These are phyloP conservation scores for Astraeus odoratus DNA, from an alignment of 768 basidiomycete genomes.

Conservation along the genomic window DNA sequence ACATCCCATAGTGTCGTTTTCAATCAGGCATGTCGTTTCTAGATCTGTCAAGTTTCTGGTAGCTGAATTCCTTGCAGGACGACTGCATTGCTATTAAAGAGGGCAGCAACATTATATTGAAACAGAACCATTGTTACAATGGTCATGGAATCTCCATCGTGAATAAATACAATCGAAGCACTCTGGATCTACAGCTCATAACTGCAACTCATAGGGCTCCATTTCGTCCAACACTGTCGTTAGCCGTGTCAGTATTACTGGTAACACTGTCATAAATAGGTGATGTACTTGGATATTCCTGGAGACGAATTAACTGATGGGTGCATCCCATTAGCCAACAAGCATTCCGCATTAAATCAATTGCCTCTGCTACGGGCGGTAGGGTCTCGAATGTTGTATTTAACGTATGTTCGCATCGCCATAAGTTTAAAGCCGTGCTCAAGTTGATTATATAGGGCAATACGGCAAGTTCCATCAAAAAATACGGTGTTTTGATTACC, in stretches of 20 bases:
- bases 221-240: slow-evolving; percentile 42
- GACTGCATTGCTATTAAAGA: slow-evolving; percentile 54
- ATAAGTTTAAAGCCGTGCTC: not conserved
- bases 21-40: slow-evolving; percentile 16
- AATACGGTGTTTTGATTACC: slow-evolving; percentile 56
- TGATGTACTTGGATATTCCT: slow-evolving; percentile 9
- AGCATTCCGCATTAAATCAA: slow-evolving; percentile 58
- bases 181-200: not conserved
- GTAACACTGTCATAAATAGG: slow-evolving; percentile 54
- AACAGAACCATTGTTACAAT: slow-evolving; percentile 44
- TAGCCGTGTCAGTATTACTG: slow-evolving; percentile 38
- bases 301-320: not conserved
- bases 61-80: slow-evolving; percentile 31
- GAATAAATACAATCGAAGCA: not conserved
- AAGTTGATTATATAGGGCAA: slow-evolving; percentile 35
- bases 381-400: slow-evolving; percentile 46
- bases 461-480: slow-evolving; percentile 38
- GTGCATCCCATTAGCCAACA: slow-evolving; percentile 31
- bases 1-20: slow-evolving; percentile 10
- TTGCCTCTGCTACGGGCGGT: slow-evolving; percentile 37
- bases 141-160: slow-evolving; percentile 63
- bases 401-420: slow-evolving; percentile 25
- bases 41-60: not conserved
- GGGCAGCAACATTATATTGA: slow-evolving; percentile 40
- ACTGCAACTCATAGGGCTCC: slow-evolving; percentile 38